phyloP scores from a whole-genome alignment of 2,329 filamentous ascomycete genomes.

The Fusarium sp. region DNA sequence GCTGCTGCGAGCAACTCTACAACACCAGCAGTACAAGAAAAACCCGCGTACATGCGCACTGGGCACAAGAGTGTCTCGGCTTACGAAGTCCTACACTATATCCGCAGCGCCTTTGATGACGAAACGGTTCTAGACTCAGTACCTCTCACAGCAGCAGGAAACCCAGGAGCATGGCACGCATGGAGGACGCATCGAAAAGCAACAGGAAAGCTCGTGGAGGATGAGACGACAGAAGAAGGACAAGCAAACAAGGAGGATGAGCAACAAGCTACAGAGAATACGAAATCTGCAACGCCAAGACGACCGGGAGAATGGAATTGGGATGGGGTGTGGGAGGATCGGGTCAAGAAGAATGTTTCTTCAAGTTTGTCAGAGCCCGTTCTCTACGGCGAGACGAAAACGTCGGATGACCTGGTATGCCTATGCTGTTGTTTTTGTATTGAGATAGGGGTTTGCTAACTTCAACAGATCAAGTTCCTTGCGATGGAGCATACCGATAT shows the following conservation, averaged over 20 bases:
- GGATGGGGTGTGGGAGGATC: conserved; percentile 95
- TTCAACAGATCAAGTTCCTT: conserved; percentile 71
- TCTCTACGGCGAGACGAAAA: conserved; percentile 75
- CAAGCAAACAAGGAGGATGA: neutral
- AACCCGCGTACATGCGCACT: conserved; percentile 57
- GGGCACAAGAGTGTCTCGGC: conserved; percentile 63
- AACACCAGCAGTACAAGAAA: conserved; percentile 48
- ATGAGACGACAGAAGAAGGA: conserved; percentile 1
- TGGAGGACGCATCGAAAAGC: conserved; percentile 78
- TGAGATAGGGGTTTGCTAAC: conserved; percentile 23
- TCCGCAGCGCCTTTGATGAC: conserved; percentile 84
- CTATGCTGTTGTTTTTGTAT: neutral
- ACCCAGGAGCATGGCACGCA: conserved; percentile 92
- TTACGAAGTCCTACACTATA: conserved; percentile 80
- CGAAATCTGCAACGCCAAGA: conserved; percentile 22
- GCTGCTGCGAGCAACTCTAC: conserved; percentile 44
- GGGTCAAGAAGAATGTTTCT: conserved; percentile 82
- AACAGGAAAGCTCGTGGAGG: conserved; percentile 45
- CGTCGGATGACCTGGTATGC: conserved; percentile 78
- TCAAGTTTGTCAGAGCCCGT: conserved; percentile 82
- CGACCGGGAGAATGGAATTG: conserved; percentile 91
- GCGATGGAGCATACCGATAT: conserved; percentile 71
- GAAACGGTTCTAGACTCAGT: conserved; percentile 81
- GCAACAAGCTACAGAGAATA: conserved; percentile 15
- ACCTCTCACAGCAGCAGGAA: conserved; percentile 84